Conservation (phyloP, 257 asterid genomes). For the Solanum lignicaule region DNA sequence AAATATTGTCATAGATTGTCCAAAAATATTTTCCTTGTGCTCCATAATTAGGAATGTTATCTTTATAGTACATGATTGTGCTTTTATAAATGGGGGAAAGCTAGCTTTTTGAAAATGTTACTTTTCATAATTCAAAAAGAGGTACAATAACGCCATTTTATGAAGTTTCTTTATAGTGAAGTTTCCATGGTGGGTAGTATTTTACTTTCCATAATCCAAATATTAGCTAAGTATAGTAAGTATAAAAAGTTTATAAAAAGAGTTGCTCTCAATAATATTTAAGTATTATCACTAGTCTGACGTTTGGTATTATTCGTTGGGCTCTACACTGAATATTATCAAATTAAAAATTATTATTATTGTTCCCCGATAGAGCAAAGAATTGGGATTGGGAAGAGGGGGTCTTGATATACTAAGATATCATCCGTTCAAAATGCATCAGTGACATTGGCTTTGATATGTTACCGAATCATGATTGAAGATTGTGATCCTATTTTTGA, state of each 20-base stretch:
- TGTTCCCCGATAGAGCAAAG: not conserved
- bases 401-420: not conserved
- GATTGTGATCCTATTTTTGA: not conserved
- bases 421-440: accelerated
- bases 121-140: not conserved
- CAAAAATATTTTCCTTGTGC: not conserved
- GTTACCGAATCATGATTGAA: not conserved
- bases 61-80: not conserved
- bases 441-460: not conserved
- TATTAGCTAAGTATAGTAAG: too few relatives aligned
- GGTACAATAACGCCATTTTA: not conserved
- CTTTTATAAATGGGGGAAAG: not conserved
- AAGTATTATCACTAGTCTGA: accelerated
- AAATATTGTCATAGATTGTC: not conserved
- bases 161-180: not conserved
- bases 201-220: too few relatives aligned
- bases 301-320: not conserved
- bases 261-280: not conserved
- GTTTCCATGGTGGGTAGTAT: not conserved
- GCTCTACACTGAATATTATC: accelerated
- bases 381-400: not conserved
- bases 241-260: too few relatives aligned
- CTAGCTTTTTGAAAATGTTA: not conserved
- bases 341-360: not conserved
- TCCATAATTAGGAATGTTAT: not conserved